phyloP scores from a whole-genome alignment of 768 basidiomycete genomes.

The Amanita muscaria region DNA sequence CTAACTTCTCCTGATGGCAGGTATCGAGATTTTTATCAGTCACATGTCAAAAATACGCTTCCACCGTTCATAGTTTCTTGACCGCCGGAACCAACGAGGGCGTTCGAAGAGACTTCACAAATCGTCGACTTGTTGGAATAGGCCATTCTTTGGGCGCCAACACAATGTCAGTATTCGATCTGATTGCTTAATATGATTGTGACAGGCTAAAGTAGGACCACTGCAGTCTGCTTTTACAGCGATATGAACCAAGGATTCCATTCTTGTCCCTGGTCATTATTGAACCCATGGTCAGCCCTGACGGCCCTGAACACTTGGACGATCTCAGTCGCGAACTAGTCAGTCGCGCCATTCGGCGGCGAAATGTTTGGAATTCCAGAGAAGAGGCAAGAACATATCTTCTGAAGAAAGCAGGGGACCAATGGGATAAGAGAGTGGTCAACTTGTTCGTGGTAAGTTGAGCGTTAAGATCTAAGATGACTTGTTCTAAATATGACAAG shows the following conservation, averaged over 20 bases:
- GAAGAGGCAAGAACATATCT: constrained; percentile 32
- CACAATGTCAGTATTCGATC: constrained; percentile 35
- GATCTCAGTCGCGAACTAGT: constrained; percentile 36
- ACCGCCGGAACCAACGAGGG: constrained; percentile 29
- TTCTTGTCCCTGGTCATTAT: constrained; percentile 50
- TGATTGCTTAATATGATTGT: not conserved
- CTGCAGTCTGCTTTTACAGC: constrained; percentile 45
- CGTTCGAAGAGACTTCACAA: constrained; percentile 37
- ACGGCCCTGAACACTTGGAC: constrained; percentile 32
- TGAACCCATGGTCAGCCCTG: constrained; percentile 56
- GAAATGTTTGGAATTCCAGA: constrained; percentile 42
- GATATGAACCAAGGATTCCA: constrained; percentile 30
- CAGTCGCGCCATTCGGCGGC: constrained; percentile 38
- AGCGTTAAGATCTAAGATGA: not conserved
- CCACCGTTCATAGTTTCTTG: constrained; percentile 50
- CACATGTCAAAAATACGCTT: constrained; percentile 56
- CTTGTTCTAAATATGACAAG: constrained; percentile 19
- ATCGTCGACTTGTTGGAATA: constrained; percentile 48
- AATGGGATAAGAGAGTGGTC: constrained; percentile 49
- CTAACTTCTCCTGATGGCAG: constrained; percentile 2
- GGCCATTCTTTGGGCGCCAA: constrained; percentile 66
- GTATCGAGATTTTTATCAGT: constrained; percentile 29
- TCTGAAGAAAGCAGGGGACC: constrained; percentile 22
- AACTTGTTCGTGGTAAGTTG: constrained; percentile 43
- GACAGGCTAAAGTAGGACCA: not conserved